Evolutionary conservation across 768 basidiomycete species (phyloP).

Genomic region (Pilatotrama ljubarskyi): DNA sequence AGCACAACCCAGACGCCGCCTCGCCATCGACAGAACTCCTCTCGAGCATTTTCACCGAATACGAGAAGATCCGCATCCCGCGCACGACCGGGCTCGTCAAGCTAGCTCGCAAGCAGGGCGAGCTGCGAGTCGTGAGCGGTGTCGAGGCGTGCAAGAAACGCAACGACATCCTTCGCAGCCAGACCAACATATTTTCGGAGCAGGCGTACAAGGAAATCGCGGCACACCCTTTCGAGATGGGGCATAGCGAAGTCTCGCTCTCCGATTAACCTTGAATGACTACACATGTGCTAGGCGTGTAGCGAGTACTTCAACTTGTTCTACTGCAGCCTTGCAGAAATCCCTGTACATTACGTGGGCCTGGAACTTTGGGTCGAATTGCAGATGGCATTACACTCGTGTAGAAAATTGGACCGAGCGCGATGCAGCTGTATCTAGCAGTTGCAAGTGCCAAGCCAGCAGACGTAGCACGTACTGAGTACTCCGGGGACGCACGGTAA

Average conservation of each 20-base stretch:
- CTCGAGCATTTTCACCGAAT: slow-evolving; percentile 33
- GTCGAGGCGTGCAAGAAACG: slow-evolving; percentile 35
- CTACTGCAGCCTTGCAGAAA: too few relatives aligned
- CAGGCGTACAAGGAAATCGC: neutral
- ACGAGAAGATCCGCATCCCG: slow-evolving; percentile 38
- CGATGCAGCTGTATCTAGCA: too few relatives aligned
- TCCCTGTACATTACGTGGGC: too few relatives aligned
- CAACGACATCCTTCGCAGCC: slow-evolving; percentile 24
- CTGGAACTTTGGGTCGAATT: too few relatives aligned
- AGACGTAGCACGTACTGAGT: too few relatives aligned
- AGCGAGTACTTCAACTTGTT: too few relatives aligned
- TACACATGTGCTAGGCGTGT: too few relatives aligned
- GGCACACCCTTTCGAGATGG: neutral
- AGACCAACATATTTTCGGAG: neutral
- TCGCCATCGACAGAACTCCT: slow-evolving; percentile 35
- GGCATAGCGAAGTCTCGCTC: neutral
- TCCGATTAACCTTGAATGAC: too few relatives aligned
- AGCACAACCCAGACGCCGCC: slow-evolving; percentile 32
- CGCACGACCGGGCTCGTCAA: slow-evolving; percentile 38
- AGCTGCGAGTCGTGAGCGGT: slow-evolving; percentile 36
- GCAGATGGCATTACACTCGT: too few relatives aligned
- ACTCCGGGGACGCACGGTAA: too few relatives aligned
- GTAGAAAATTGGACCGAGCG: too few relatives aligned
- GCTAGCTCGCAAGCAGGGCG: slow-evolving; percentile 37
- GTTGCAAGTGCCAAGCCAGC: too few relatives aligned